Conservation (phyloP, 768 basidiomycete species). For the Pisolithus sp. region DNA sequence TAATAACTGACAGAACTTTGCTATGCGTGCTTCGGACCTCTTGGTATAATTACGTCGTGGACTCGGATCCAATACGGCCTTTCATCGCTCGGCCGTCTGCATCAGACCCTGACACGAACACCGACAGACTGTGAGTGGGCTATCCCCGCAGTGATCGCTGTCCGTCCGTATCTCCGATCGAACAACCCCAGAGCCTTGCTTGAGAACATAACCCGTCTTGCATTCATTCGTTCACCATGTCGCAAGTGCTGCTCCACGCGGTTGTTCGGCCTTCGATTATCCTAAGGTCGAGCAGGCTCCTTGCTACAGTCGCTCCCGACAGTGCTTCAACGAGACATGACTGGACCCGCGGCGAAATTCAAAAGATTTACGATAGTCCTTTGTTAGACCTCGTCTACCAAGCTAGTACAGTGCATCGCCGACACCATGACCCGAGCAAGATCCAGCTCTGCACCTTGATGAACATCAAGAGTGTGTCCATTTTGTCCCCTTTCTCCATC, state of each 20-base stretch:
- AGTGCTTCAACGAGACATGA: slow-evolving; percentile 41
- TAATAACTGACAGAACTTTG: slow-evolving; percentile 13
- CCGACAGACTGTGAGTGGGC: too few species aligned
- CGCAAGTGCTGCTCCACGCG: slow-evolving; percentile 3
- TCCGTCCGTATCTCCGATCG: neutral
- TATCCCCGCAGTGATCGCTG: slow-evolving; percentile 1
- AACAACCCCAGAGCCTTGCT: neutral
- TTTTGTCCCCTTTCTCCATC: slow-evolving; percentile 16
- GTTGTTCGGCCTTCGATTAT: slow-evolving; percentile 6
- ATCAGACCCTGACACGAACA: too few species aligned
- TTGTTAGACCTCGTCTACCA: slow-evolving; percentile 85
- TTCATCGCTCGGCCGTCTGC: too few species aligned
- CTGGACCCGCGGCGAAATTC: slow-evolving; percentile 79
- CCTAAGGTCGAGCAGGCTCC: slow-evolving; percentile 35
- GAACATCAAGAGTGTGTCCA: slow-evolving; percentile 89
- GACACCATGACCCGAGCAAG: slow-evolving; percentile 82
- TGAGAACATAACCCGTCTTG: too few species aligned
- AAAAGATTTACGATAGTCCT: slow-evolving; percentile 78
- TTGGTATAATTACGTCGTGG: neutral
- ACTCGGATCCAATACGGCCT: too few species aligned
- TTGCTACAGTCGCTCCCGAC: slow-evolving; percentile 48
- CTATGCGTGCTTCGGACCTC: neutral
- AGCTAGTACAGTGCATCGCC: slow-evolving; percentile 78
- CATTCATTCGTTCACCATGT: slow-evolving; percentile 8
- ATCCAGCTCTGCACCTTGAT: slow-evolving; percentile 95